Evolutionary conservation across 225 moss, liverwort and hornwort species (phyloP), one percentile per base, ranked within the genome.

Genomic region (Climacium dendroides): DNA sequence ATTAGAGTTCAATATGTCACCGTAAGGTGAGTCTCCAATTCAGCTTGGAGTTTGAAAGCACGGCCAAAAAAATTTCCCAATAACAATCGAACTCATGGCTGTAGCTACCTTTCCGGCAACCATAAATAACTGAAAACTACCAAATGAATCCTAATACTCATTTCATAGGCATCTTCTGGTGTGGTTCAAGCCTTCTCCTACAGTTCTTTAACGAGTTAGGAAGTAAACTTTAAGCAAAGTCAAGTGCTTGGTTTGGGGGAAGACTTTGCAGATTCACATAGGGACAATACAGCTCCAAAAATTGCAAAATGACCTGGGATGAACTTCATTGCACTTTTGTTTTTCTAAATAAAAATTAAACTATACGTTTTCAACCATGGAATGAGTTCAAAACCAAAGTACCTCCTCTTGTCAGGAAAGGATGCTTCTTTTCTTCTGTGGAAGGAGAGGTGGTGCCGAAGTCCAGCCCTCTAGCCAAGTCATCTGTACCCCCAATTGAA

Each of bases 401-500:
- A 91, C 91, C 91, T 91, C 93, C 93, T 90, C 89, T 76, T 22
- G 93, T 90, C 23, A 93, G 88, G 67, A 90, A 93, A 6, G 91
- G 83, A 37, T 93, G 92, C 84, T 93, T 93, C 78, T 90, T 93
- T 82, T 91, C 90, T 74, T 93, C 93, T 7, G 62, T 78, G 58
- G 93, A 86, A 24, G 90, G 82, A 52, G 89, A 87, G 78, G 41
- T 79, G 66, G 82, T 81, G 37, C 87, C 87, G 77, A 93, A 93
- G 86, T 93, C 91, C 20, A 93, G 83, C 15, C 90, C 91, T 65
- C 88, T 71, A 30, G 77, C 90, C 75, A 93, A 76, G 65, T 93
- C 93, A 20, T 92, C 93, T 17, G 86, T 11, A 34, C 92, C 89
- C 26, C 93, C 92, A 61, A 90, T 85, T 8, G 93, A 93, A 76